Percentiles rank a stretch among this genome's conserved stretches.
Conservation (phyloP, 2,329 filamentous ascomycete species). For the Monilinia aucupariae region DNA sequence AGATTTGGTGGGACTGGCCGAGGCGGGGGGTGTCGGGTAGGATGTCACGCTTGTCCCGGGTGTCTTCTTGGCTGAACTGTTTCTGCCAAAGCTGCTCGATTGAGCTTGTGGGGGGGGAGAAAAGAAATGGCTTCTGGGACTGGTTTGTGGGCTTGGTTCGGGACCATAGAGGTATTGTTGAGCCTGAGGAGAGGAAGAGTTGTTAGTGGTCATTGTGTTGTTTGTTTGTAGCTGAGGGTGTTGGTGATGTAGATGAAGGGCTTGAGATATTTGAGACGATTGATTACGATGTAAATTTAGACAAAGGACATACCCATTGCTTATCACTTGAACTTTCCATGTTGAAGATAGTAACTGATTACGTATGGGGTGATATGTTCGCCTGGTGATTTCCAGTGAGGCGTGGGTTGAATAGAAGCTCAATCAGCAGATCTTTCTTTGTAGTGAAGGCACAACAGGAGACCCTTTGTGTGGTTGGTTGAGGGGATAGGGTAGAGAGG, state of each 20-base stretch:
- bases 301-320: conserved; percentile 9
- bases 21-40: conserved; percentile 48
- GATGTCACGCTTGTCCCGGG: conserved; percentile 26
- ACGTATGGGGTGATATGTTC: background rate
- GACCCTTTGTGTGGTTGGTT: background rate
- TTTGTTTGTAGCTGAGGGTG: background rate
- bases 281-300: background rate
- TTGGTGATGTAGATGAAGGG: background rate
- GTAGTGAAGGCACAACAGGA: background rate
- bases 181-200: conserved; percentile 43
- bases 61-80: conserved; percentile 17
- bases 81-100: conserved; percentile 12
- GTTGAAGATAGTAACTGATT: background rate
- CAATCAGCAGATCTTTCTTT: background rate
- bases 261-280: background rate
- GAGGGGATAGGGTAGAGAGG: no score
- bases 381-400: background rate
- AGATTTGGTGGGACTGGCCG: conserved; percentile 47
- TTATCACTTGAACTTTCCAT: conserved; percentile 15
- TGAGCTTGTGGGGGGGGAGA: conserved; percentile 18
- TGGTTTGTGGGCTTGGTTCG: conserved; percentile 62
- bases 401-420: background rate
- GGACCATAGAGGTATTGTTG: conserved; percentile 59
- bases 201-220: conserved; percentile 1
- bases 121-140: conserved; percentile 49